Conservation (phyloP, 2,329 filamentous ascomycete genomes). For the Beauveria sp. region DNA sequence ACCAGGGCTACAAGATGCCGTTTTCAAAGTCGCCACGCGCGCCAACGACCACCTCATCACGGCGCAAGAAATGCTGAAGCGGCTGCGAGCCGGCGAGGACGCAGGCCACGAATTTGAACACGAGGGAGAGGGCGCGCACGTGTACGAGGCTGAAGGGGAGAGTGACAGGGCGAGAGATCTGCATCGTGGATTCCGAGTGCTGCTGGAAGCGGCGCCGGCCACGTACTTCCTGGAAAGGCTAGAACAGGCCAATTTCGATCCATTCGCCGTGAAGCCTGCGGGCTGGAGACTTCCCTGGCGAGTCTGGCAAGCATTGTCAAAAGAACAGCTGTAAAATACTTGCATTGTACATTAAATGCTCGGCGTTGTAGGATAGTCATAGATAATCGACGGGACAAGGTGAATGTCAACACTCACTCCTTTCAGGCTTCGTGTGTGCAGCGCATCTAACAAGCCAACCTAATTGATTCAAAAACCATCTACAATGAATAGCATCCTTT, state of each 20-base stretch:
- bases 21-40: slow-evolving; percentile 86
- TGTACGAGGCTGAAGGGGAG: slow-evolving; percentile 31
- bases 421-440: background rate
- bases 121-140: slow-evolving; percentile 63
- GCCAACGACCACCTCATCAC: slow-evolving; percentile 96
- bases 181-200: slow-evolving; percentile 64
- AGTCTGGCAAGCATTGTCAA: slow-evolving; percentile 47
- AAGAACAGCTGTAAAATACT: slow-evolving; percentile 34
- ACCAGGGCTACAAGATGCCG: slow-evolving; percentile 73
- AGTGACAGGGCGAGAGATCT: slow-evolving; percentile 34
- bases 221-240: slow-evolving; percentile 70
- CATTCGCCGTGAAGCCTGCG: slow-evolving; percentile 55
- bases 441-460: background rate
- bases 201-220: slow-evolving; percentile 74
- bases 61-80: slow-evolving; percentile 81
- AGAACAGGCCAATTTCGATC: slow-evolving; percentile 77
- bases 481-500: background rate
- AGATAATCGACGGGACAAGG: background rate
- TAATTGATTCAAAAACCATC: background rate
- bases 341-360: slow-evolving; percentile 17
- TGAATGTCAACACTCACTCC: background rate
- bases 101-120: slow-evolving; percentile 88
- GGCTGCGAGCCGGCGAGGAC: slow-evolving; percentile 63
- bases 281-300: slow-evolving; percentile 84
- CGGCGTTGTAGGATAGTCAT: slow-evolving; percentile 32